Percentiles rank a stretch among this genome's conserved stretches.
These are phyloP conservation scores for Phytophthora cactorum DNA, from an alignment of 352 stramenopile genomes.

Conservation along the genomic window DNA sequence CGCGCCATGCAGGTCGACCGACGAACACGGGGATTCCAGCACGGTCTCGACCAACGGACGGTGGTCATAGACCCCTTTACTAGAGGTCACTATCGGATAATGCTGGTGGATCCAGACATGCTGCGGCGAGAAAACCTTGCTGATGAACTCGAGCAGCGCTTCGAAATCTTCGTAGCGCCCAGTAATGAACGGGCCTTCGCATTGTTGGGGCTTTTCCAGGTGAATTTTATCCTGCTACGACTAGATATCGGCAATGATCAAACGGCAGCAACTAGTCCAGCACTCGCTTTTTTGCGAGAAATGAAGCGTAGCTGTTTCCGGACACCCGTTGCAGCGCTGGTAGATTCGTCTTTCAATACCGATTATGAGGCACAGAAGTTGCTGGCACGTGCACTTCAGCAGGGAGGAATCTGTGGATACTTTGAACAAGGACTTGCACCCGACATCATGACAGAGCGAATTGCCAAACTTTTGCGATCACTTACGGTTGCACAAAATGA, in stretches of 20 bases:
- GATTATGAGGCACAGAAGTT: constrained; percentile 52
- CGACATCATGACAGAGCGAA: constrained; percentile 45
- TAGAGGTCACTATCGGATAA: constrained; percentile 63
- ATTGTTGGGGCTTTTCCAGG: constrained; percentile 66
- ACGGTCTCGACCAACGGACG: constrained; percentile 48
- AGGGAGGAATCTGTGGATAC: constrained; percentile 64
- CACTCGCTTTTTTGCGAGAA: constrained; percentile 60
- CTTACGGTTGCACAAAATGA: constrained; percentile 62
- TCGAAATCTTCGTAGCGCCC: constrained; percentile 71
- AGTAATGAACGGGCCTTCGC: constrained; percentile 69
- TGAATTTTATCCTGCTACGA: constrained; percentile 66
- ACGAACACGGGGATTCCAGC: constrained; percentile 68
- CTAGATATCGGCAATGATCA: constrained; percentile 66
- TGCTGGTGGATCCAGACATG: constrained; percentile 73
- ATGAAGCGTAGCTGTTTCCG: constrained; percentile 65
- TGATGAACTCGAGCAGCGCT: constrained; percentile 65
- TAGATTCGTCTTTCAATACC: constrained; percentile 24
- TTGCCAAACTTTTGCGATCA: constrained; percentile 62
- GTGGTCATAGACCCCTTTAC: constrained; percentile 64
- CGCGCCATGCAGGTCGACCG: constrained; percentile 76
- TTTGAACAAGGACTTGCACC: constrained; percentile 56
- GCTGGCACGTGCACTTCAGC: constrained; percentile 52
- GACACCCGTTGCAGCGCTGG: constrained; percentile 58
- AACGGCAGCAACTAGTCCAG: constrained; percentile 50
- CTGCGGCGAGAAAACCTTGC: constrained; percentile 68